phyloP scores from a whole-genome alignment of 164 flowering plant genomes.

The Brasenia schreberi region DNA sequence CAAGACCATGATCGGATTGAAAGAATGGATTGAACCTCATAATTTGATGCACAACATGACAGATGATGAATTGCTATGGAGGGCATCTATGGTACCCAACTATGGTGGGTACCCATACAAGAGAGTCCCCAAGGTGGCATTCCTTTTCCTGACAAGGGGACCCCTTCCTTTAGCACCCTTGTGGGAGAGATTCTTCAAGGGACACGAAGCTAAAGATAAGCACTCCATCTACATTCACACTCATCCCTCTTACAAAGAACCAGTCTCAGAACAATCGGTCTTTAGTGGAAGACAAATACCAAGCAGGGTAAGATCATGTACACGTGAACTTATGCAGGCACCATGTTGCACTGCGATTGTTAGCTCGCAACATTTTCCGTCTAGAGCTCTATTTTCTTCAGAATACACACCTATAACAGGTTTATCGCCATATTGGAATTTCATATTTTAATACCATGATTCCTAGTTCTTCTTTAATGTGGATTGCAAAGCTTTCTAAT shows the following conservation, averaged over 20 bases:
- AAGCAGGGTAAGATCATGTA: constrained; percentile 31
- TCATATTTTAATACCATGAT: too few species aligned
- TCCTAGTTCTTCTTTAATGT: too few species aligned
- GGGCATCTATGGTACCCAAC: constrained; percentile 38
- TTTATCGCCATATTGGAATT: too few species aligned
- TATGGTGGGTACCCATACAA: constrained; percentile 15
- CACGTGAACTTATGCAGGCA: too few species aligned
- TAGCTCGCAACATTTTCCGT: too few species aligned
- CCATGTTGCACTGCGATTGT: too few species aligned
- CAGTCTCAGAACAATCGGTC: constrained; percentile 24
- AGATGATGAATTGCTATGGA: constrained; percentile 30
- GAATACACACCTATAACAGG: too few species aligned
- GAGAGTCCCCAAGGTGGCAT: constrained; percentile 39
- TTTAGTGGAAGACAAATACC: constrained; percentile 44
- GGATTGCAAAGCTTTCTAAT: too few species aligned
- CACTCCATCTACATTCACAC: constrained; percentile 52
- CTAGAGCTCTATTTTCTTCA: too few species aligned
- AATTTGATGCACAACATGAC: neutral
- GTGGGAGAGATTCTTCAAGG: constrained; percentile 54
- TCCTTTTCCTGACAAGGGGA: constrained; percentile 43
- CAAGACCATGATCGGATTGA: neutral
- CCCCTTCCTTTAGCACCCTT: constrained; percentile 35
- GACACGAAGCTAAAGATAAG: constrained; percentile 29
- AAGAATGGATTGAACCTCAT: too few species aligned
- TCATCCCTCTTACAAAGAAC: constrained; percentile 27